phyloP scores from a whole-genome alignment of 1,284 basidiomycete species.

The Ustilago nuda region DNA sequence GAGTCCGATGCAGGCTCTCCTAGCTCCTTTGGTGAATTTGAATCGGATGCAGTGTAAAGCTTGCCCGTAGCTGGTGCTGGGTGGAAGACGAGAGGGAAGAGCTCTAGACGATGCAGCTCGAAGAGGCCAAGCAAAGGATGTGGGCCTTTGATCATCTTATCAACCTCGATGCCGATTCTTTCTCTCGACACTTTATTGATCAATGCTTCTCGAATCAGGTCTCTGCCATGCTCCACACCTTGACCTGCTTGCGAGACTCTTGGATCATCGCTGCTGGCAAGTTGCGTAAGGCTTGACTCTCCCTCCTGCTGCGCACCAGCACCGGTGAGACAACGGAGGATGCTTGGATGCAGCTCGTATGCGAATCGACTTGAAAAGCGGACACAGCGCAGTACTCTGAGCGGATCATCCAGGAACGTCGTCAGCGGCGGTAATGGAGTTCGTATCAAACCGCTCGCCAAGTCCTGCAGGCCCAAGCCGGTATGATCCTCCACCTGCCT shows the following conservation, averaged over 20 bases:
- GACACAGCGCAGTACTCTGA: constrained; percentile 89
- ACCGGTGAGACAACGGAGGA: constrained; percentile 70
- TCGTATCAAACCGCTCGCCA: constrained; percentile 82
- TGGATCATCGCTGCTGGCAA: constrained; percentile 40
- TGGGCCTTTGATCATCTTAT: constrained; percentile 68
- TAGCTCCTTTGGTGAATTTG: not conserved
- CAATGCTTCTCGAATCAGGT: constrained; percentile 72
- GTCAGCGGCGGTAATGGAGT: constrained; percentile 87
- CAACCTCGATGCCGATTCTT: constrained; percentile 68
- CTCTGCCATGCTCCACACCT: constrained; percentile 53
- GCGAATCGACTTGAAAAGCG: constrained; percentile 91
- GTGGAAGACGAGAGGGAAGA: constrained; percentile 60
- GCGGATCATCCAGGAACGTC: constrained; percentile 94
- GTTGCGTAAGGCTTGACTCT: constrained; percentile 8
- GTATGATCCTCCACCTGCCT: constrained; percentile 90
- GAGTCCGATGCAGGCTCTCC: constrained; percentile 23
- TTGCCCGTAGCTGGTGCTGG: constrained; percentile 45
- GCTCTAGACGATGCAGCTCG: constrained; percentile 56
- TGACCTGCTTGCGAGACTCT: constrained; percentile 18
- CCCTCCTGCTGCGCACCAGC: constrained; percentile 11
- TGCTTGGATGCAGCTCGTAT: constrained; percentile 81
- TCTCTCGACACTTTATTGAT: constrained; percentile 66
- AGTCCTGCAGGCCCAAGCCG: constrained; percentile 81
- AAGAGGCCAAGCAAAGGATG: constrained; percentile 57
- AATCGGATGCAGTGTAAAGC: constrained; percentile 5